phyloP scores from a whole-genome alignment of 768 basidiomycete genomes.

The Psilocybe cyanescens region DNA sequence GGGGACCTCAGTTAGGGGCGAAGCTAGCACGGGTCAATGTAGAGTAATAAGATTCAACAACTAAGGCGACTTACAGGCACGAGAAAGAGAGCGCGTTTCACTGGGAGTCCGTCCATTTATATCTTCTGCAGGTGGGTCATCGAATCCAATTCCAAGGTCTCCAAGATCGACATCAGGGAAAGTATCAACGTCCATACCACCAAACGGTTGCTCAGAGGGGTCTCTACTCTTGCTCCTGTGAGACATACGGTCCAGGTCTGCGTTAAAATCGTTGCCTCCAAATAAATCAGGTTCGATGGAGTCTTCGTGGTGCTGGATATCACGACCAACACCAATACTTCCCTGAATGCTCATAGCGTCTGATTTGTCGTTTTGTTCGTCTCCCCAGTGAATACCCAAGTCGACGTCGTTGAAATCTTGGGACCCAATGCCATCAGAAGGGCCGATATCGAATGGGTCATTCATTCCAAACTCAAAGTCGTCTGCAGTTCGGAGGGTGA shows the following conservation, averaged over 20 bases:
- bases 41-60: background rate
- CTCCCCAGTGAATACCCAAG: slow-evolving; percentile 79
- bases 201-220: slow-evolving; percentile 69
- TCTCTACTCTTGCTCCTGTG: slow-evolving; percentile 62
- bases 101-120: slow-evolving; percentile 58
- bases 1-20: slow-evolving; percentile 76
- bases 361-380: slow-evolving; percentile 47
- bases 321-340: slow-evolving; percentile 80
- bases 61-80: slow-evolving; percentile 61
- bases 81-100: slow-evolving; percentile 61
- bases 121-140: slow-evolving; percentile 42
- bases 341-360: slow-evolving; percentile 59
- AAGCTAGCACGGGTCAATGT: slow-evolving; percentile 48
- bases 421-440: slow-evolving; percentile 83
- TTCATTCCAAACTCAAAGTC: slow-evolving; percentile 72
- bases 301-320: slow-evolving; percentile 57
- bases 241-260: slow-evolving; percentile 69
- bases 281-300: slow-evolving; percentile 68
- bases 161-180: slow-evolving; percentile 69
- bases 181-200: slow-evolving; percentile 54
- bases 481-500: slow-evolving; percentile 81
- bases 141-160: slow-evolving; percentile 66
- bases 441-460: slow-evolving; percentile 80
- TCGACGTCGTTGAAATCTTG: slow-evolving; percentile 78
- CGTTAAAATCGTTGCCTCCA: slow-evolving; percentile 45